These are phyloP conservation scores for Pascua guehoae DNA, from an alignment of 1,284 basidiomycete genomes.

Conservation along the genomic window DNA sequence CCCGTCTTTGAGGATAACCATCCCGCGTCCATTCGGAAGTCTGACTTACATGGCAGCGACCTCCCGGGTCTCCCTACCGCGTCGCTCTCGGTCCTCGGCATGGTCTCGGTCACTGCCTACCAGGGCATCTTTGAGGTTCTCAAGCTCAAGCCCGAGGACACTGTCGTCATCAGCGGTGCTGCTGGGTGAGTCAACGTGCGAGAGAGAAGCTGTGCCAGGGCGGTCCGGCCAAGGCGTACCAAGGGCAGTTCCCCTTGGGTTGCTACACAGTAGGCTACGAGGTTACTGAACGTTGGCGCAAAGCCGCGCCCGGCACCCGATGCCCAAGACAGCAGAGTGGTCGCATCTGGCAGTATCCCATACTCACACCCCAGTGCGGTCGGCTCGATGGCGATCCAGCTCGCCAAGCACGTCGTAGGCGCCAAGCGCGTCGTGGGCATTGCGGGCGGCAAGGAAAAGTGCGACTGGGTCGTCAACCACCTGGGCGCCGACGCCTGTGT, in stretches of 20 bases:
- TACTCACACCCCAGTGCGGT: constrained; percentile 25
- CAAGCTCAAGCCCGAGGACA: constrained; percentile 44
- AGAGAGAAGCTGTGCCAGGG: too few relatives aligned
- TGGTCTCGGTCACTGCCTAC: constrained; percentile 39
- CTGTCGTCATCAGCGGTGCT: constrained; percentile 31
- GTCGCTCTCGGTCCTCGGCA: constrained; percentile 33
- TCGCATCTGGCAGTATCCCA: background rate
- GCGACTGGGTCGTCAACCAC: constrained; percentile 49
- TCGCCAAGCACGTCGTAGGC: constrained; percentile 49
- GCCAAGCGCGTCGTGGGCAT: constrained; percentile 53
- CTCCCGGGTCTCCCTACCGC: constrained; percentile 17
- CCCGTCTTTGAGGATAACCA: background rate
- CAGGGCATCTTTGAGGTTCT: constrained; percentile 43
- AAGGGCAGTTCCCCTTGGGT: too few relatives aligned
- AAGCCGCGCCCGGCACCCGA: too few relatives aligned
- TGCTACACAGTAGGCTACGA: too few relatives aligned
- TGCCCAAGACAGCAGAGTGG: background rate
- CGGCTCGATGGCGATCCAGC: constrained; percentile 37
- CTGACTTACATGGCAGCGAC: constrained; percentile 1
- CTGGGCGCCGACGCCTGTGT: constrained; percentile 53
- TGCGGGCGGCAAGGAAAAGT: constrained; percentile 54
- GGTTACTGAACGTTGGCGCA: too few relatives aligned
- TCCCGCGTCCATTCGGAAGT: background rate
- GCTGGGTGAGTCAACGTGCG: constrained; percentile 27
- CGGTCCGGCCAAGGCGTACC: too few relatives aligned